These are phyloP conservation scores for Dimocarpus longan DNA, from an alignment of 345 rosid species.

Conservation along the genomic window DNA sequence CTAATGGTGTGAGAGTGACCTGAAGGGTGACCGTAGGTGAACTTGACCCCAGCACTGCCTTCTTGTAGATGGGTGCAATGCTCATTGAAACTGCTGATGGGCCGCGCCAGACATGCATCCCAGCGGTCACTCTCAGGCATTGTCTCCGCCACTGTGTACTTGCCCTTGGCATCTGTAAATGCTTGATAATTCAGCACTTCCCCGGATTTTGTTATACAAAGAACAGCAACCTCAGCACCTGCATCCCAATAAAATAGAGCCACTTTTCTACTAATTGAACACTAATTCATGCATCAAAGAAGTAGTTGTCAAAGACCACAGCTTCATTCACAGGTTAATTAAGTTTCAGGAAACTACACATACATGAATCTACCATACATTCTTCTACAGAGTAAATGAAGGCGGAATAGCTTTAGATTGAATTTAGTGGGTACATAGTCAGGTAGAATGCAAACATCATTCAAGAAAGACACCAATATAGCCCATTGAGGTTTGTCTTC, in stretches of 20 bases:
- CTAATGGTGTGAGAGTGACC: constrained; percentile 72
- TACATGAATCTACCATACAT: background rate
- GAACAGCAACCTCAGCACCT: constrained; percentile 99
- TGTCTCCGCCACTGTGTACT: constrained; percentile 88
- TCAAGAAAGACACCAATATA: background rate
- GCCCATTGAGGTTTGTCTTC: background rate
- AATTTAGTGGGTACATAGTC: background rate
- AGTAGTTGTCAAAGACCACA: background rate
- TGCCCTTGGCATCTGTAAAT: constrained; percentile 78
- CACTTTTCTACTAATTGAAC: background rate
- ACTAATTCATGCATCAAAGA: background rate
- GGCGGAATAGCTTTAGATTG: background rate
- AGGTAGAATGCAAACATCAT: background rate
- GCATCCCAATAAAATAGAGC: constrained; percentile 20
- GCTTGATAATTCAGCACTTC: constrained; percentile 96
- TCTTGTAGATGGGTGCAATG: constrained; percentile 67
- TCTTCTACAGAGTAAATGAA: background rate
- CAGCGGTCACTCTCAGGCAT: constrained; percentile 97
- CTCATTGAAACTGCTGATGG: constrained; percentile 85
- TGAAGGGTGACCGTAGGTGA: constrained; percentile 74
- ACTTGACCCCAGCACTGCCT: constrained; percentile 71
- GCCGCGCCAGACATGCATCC: constrained; percentile 91
- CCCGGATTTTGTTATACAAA: constrained; percentile 91
- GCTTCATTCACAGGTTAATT: background rate
- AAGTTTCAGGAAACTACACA: background rate